Conservation (phyloP, 2,329 filamentous ascomycete genomes). For the Arthrobotrys entomopaga region DNA sequence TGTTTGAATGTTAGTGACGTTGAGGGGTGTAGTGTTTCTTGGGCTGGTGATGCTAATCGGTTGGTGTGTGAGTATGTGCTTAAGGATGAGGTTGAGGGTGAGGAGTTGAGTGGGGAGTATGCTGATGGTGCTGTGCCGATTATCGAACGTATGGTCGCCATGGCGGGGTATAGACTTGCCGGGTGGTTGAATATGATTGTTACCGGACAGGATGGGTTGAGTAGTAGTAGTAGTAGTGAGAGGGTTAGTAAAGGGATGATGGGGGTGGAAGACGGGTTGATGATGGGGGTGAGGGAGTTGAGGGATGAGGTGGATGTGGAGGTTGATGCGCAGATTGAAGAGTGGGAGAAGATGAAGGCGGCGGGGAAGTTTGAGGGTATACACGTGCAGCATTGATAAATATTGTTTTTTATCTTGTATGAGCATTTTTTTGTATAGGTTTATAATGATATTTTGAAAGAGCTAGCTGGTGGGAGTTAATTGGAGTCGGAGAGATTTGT, state of each 20-base stretch:
- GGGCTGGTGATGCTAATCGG: slow-evolving; percentile 73
- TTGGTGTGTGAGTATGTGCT: slow-evolving; percentile 67
- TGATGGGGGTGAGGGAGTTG: slow-evolving; percentile 1
- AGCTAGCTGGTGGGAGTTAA: not conserved
- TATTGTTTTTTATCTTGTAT: not conserved
- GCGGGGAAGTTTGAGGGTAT: slow-evolving; percentile 18
- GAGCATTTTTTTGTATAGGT: not conserved
- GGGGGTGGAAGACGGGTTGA: not conserved
- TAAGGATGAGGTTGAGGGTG: slow-evolving; percentile 68
- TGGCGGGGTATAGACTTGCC: slow-evolving; percentile 75
- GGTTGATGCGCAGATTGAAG: slow-evolving; percentile 17
- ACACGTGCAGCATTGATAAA: slow-evolving; percentile 22
- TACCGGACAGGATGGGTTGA: slow-evolving; percentile 56
- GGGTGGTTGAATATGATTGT: slow-evolving; percentile 74
- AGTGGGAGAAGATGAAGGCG: not conserved
- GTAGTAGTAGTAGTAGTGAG: not conserved
- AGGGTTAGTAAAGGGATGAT: not conserved
- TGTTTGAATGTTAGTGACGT: slow-evolving; percentile 69
- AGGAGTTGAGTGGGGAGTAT: slow-evolving; percentile 73
- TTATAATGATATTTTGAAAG: not conserved
- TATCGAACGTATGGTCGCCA: slow-evolving; percentile 74
- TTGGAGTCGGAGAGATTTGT: not conserved
- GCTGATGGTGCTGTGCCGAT: slow-evolving; percentile 72
- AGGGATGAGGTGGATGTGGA: slow-evolving; percentile 14
- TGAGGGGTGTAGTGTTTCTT: slow-evolving; percentile 69